Evolutionary conservation across 2,329 filamentous ascomycete genomes (phyloP), one percentile per base, ranked within the genome.

Genomic region (Sclerotinia minor): DNA sequence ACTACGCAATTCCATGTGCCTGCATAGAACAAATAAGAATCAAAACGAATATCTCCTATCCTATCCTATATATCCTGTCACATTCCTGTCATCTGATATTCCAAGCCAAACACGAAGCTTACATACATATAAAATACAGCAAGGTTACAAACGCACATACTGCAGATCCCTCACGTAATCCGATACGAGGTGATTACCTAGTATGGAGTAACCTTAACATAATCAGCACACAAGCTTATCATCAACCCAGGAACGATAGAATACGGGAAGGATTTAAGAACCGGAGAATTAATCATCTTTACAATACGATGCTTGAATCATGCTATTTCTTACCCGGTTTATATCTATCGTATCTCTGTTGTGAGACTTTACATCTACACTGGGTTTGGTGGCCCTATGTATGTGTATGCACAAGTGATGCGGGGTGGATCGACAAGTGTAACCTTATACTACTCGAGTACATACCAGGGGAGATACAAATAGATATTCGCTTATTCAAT

Each of bases 141-240:
- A 13, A 38, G 35, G 35, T 38, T 41, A 47, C 11, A 6, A 5
- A 9, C 7, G 21, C 21, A 15, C 29, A 54, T 6, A 32, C 19
- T 35, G 58, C 26, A 60, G 58, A 60, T 24, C 44, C 19, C 63
- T 58, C 63, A 65, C 26, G 52, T 58, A 65, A 65, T 65, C 52
- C 38, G 21, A 65, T 65, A 65, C 63, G 63, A 47, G 63, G 21
- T 35, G 35, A 35, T 35, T 35, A n/a, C n/a, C n/a, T n/a, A n/a
- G n/a, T n/a, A 35, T 29, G 29, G 29, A 29, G 29, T 29, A 2
- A 29, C 29, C 29, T 29, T 29, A 29, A 29, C 24, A 2, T 9
- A n/a, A n/a, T 13, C 3, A 3, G 7, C 1, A 44, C 6, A 6
- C 26, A 8, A 35, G 35, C 21, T 21, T 32, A 13, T 29, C n/a